phyloP scores from a whole-genome alignment of 2,329 filamentous ascomycete genomes.

The Cladosporium colombiae region DNA sequence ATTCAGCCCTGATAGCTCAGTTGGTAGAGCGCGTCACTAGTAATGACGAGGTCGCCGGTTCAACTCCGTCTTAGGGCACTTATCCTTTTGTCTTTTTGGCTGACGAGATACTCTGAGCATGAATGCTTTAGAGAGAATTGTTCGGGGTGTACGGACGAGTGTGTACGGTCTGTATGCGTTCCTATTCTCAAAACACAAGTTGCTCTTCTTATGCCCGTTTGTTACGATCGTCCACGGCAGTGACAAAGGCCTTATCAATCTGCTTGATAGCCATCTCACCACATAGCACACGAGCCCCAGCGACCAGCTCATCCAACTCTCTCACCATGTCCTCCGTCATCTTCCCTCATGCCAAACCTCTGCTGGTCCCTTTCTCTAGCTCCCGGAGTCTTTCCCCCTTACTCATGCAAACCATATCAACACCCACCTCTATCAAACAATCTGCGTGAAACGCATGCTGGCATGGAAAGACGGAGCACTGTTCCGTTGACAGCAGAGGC shows the following conservation, averaged over 20 bases:
- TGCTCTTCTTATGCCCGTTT: too few species aligned
- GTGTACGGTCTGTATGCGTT: too few species aligned
- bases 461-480: neutral
- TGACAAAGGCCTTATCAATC: neutral
- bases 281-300: neutral
- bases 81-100: constrained; percentile 1
- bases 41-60: constrained; percentile 22
- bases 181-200: too few species aligned
- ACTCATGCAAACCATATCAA: neutral
- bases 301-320: neutral
- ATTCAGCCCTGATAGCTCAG: constrained; percentile 20
- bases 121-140: neutral
- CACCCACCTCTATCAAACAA: neutral
- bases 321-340: neutral
- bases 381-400: neutral
- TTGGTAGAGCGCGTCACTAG: constrained; percentile 22
- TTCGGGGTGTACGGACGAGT: neutral
- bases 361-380: neutral
- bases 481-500: neutral
- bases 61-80: constrained; percentile 20
- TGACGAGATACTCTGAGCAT: neutral
- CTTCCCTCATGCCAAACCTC: neutral
- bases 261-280: neutral
- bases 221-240: neutral
- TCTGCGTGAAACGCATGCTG: neutral